These are phyloP conservation scores for Euryodendron excelsum DNA, from an alignment of 148 eudicot species.

Conservation along the genomic window DNA sequence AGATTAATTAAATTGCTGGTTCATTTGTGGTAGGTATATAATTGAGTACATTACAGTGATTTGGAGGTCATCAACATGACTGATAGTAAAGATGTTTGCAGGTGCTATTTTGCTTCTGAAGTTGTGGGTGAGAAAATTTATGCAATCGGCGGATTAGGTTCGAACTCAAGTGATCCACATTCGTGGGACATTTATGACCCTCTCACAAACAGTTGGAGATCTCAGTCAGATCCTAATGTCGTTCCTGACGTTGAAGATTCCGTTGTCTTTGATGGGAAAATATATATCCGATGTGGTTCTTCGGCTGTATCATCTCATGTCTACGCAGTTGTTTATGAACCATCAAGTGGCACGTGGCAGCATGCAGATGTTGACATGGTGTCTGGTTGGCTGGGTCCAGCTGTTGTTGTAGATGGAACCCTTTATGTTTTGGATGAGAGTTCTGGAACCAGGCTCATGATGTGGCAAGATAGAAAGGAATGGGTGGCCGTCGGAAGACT, in stretches of 20 bases:
- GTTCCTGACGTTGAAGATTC: conserved; percentile 69
- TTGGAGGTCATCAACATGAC: too few species aligned
- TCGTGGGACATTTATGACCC: conserved; percentile 74
- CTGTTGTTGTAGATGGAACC: conserved; percentile 50
- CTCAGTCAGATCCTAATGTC: conserved; percentile 53
- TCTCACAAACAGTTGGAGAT: conserved; percentile 47
- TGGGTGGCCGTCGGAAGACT: conserved; percentile 65
- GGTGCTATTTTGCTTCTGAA: conserved; percentile 86
- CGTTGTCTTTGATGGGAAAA: conserved; percentile 53
- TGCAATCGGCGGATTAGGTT: conserved; percentile 73
- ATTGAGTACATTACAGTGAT: too few species aligned
- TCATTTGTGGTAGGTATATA: too few species aligned
- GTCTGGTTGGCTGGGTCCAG: conserved; percentile 75
- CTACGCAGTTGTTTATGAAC: conserved; percentile 57
- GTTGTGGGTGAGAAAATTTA: conserved; percentile 63
- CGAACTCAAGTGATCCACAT: conserved; percentile 52
- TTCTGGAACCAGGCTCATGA: conserved; percentile 66
- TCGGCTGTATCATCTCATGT: conserved; percentile 57
- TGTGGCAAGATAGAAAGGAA: conserved; percentile 62
- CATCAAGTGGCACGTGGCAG: conserved; percentile 58
- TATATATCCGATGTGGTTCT: conserved; percentile 57
- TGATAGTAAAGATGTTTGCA: conserved; percentile 28
- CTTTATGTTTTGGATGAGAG: conserved; percentile 75
- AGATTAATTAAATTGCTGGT: not conserved
- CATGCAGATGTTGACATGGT: conserved; percentile 62